These are phyloP conservation scores for Penicillium sumatraense DNA, from an alignment of 2,329 filamentous ascomycete species.

Conservation along the genomic window DNA sequence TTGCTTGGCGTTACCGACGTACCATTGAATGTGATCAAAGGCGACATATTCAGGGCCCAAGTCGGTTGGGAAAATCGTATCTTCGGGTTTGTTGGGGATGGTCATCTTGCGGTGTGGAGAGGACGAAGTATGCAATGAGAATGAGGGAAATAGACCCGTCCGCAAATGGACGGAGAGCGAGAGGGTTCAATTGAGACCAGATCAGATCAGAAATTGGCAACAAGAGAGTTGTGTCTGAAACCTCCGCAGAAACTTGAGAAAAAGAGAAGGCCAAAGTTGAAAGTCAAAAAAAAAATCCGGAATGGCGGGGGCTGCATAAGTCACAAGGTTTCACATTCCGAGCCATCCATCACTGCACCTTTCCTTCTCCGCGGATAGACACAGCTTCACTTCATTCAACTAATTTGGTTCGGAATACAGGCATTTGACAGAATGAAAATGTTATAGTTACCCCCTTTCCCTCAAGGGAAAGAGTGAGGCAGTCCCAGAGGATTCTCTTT, in stretches of 20 bases:
- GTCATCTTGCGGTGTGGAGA: constrained; percentile 9
- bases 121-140: neutral
- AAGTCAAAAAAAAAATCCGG: neutral
- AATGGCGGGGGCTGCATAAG: constrained; percentile 1
- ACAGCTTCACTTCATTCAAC: neutral
- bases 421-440: neutral
- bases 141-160: neutral
- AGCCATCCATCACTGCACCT: too few relatives aligned
- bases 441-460: neutral
- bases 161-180: neutral
- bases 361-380: neutral
- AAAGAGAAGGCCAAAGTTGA: neutral
- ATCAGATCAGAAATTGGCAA: too few relatives aligned
- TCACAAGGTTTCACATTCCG: constrained; percentile 11
- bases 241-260: too few relatives aligned
- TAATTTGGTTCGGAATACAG: neutral
- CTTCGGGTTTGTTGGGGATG: constrained; percentile 5
- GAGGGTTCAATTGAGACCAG: neutral
- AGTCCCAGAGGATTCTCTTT: neutral
- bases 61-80: constrained; percentile 20
- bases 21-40: constrained; percentile 91
- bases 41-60: constrained; percentile 49
- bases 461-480: neutral
- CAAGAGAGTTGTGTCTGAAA: neutral
- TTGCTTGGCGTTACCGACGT: constrained; percentile 92